These are phyloP conservation scores for Bretziella fagacearum DNA, from an alignment of 2,329 filamentous ascomycete species.

Conservation along the genomic window DNA sequence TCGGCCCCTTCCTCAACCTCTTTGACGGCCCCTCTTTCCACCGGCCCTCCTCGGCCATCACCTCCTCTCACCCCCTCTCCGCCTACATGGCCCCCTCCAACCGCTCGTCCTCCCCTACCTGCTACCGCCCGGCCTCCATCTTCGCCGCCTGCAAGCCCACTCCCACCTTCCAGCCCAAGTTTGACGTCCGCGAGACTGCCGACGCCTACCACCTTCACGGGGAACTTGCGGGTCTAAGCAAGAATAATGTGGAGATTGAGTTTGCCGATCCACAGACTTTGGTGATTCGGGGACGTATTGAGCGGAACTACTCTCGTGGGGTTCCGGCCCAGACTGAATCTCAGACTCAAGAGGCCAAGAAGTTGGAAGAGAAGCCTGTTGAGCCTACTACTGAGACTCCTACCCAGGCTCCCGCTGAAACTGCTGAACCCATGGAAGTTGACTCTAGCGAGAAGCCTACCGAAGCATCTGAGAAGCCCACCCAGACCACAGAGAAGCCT, in stretches of 20 bases:
- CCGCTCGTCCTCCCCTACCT: neutral
- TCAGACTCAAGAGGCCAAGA: slow-evolving; percentile 21
- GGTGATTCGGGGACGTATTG: slow-evolving; percentile 50
- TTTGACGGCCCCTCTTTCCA: slow-evolving; percentile 36
- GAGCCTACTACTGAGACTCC: slow-evolving; percentile 25
- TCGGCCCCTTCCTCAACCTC: slow-evolving; percentile 45
- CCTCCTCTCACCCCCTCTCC: neutral
- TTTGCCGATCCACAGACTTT: slow-evolving; percentile 63
- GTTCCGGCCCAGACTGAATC: slow-evolving; percentile 17
- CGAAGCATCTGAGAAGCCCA: slow-evolving; percentile 6
- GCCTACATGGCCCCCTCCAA: neutral
- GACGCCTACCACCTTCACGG: slow-evolving; percentile 60
- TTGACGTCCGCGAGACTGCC: slow-evolving; percentile 57
- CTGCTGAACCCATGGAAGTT: slow-evolving; percentile 17
- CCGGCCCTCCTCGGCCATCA: slow-evolving; percentile 20
- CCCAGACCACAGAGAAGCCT: slow-evolving; percentile 18
- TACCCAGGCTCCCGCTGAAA: neutral
- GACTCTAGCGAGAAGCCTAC: slow-evolving; percentile 27
- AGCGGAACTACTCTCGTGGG: slow-evolving; percentile 39
- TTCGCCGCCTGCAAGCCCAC: slow-evolving; percentile 17
- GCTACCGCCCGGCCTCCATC: neutral
- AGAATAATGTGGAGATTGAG: slow-evolving; percentile 59
- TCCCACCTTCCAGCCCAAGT: slow-evolving; percentile 54
- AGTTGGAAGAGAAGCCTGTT: slow-evolving; percentile 19
- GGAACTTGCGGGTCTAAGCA: slow-evolving; percentile 59